These are phyloP conservation scores for Alternaria burnsii DNA, from an alignment of 2,329 filamentous ascomycete genomes.

Conservation along the genomic window DNA sequence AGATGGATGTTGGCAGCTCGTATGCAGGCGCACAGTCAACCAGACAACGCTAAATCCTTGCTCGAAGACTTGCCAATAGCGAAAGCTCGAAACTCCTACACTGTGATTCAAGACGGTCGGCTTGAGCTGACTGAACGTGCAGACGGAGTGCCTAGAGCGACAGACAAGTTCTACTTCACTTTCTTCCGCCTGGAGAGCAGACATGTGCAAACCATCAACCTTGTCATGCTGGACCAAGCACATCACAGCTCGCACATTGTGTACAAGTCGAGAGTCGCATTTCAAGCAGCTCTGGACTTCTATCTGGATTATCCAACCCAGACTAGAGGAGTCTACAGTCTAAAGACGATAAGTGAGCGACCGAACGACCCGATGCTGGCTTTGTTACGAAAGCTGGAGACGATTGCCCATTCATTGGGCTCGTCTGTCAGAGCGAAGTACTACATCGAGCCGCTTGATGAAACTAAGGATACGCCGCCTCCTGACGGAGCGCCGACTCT, in stretches of 20 bases:
- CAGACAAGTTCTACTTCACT: neutral
- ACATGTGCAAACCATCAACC: neutral
- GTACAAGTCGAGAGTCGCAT: neutral
- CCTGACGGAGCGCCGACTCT: no score
- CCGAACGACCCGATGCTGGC: neutral
- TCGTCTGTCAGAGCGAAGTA: neutral
- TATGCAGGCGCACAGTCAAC: neutral
- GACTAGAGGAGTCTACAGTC: neutral
- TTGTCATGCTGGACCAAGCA: neutral
- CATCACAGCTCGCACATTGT: neutral
- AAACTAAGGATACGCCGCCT: neutral
- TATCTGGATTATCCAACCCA: neutral
- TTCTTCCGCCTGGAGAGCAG: neutral
- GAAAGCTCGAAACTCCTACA: conserved; percentile 20
- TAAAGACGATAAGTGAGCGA: neutral
- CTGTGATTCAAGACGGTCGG: neutral
- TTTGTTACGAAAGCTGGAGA: neutral
- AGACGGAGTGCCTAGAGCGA: neutral
- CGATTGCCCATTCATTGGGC: neutral
- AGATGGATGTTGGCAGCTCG: neutral
- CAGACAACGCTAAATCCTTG: conserved; percentile 9
- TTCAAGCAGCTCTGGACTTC: neutral
- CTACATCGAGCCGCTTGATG: neutral
- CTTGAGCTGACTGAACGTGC: neutral
- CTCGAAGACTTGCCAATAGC: conserved; percentile 20